These are phyloP conservation scores for Royoungia palumana DNA, from an alignment of 768 basidiomycete species.

Conservation along the genomic window DNA sequence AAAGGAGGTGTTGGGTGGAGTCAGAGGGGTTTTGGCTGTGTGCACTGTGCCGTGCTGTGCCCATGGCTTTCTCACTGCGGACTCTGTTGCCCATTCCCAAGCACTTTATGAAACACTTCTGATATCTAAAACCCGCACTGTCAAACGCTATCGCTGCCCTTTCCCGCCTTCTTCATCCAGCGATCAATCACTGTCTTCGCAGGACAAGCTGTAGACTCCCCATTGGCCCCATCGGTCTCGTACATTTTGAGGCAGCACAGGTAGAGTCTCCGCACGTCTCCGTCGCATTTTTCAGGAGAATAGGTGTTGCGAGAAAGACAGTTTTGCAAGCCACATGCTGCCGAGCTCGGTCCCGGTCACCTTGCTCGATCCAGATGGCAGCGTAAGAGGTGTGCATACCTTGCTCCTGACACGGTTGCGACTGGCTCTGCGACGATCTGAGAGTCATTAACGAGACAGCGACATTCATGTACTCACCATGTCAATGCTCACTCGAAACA, in stretches of 20 bases:
- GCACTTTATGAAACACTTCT: neutral
- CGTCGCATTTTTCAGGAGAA: conserved; percentile 57
- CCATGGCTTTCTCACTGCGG: conserved; percentile 4
- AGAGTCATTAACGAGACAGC: no score
- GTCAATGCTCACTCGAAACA: no score
- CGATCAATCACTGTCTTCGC: conserved; percentile 46
- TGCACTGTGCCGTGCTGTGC: neutral
- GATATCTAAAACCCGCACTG: no score
- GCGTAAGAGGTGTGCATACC: conserved; percentile 12
- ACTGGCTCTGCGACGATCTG: neutral
- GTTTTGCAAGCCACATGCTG: conserved; percentile 62
- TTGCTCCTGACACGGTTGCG: conserved; percentile 22
- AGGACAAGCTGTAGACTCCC: conserved; percentile 62
- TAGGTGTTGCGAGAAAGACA: conserved; percentile 68
- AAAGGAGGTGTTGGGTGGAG: neutral
- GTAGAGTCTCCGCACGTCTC: conserved; percentile 52
- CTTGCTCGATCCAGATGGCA: no score
- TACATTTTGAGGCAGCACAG: conserved; percentile 62
- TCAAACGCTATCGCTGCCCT: neutral
- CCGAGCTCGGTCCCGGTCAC: neutral
- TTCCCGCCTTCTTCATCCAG: conserved; percentile 48
- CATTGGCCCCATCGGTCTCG: conserved; percentile 35
- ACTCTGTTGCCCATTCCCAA: neutral
- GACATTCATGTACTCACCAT: no score
- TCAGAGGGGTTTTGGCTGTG: conserved; percentile 3